Conservation (phyloP, 1,139 yeast species). For the Yamadazyma triangularis region DNA sequence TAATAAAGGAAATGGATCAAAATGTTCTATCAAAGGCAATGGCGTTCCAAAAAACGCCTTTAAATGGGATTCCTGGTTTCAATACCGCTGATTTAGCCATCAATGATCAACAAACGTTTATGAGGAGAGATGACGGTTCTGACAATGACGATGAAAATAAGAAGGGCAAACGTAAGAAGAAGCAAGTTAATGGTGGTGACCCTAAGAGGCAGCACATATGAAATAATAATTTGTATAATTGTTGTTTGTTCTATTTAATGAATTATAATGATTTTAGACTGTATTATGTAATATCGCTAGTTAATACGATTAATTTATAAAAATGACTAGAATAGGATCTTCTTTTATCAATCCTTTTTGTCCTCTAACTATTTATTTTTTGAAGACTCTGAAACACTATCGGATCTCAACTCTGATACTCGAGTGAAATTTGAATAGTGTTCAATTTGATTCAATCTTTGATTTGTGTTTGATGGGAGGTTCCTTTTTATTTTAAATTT, state of each 20-base stretch:
- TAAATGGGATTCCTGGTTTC: conserved; percentile 76
- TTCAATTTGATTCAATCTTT: conserved; percentile 22
- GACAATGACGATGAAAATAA: conserved; percentile 35
- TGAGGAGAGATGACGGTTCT: conserved; percentile 40
- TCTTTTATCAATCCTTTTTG: too few relatives aligned
- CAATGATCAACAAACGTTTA: conserved; percentile 44
- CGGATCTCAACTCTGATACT: conserved; percentile 9
- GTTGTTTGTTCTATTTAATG: too few relatives aligned
- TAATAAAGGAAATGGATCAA: conserved; percentile 47
- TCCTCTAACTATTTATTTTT: too few relatives aligned
- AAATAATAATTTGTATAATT: background rate
- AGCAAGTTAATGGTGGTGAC: conserved; percentile 24
- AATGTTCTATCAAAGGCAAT: conserved; percentile 49
- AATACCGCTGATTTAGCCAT: conserved; percentile 67
- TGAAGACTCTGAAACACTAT: background rate
- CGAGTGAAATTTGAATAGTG: conserved; percentile 24
- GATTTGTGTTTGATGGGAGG: conserved; percentile 6
- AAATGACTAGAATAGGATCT: too few relatives aligned
- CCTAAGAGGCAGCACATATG: conserved; percentile 36
- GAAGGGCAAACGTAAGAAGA: conserved; percentile 30
- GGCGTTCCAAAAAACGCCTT: conserved; percentile 63
- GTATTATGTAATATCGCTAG: background rate
- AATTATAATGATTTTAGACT: background rate
- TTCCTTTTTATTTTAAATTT: conserved; percentile 35
- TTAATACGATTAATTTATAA: too few relatives aligned